Conservation (phyloP, 352 stramenopile genomes). For the Pythium sp. region DNA sequence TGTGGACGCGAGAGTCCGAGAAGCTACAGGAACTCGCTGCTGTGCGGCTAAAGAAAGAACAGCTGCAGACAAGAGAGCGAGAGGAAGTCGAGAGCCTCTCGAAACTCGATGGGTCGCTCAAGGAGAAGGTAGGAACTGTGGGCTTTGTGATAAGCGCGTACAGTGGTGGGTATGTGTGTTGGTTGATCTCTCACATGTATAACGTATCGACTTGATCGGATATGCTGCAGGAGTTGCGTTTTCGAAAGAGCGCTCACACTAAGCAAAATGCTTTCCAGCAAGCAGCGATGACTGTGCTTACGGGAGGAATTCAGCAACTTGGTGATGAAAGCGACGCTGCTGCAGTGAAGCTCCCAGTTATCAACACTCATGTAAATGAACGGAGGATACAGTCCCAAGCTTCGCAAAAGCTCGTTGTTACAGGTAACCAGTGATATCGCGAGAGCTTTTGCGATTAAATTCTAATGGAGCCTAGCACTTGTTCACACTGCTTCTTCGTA, state of each 20-base stretch:
- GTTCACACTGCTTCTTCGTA: not conserved
- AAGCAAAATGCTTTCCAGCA: conserved; percentile 29
- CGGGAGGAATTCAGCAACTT: not conserved
- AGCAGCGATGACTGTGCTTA: conserved; percentile 11
- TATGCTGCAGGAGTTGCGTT: conserved; percentile 28
- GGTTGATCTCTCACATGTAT: not conserved
- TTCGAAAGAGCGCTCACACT: conserved; percentile 18
- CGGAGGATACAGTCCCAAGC: not conserved
- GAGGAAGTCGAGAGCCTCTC: conserved; percentile 31
- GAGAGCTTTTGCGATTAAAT: not conserved
- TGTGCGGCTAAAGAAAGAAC: conserved; percentile 32
- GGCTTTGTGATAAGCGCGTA: not conserved
- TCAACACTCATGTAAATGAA: not conserved
- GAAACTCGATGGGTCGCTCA: conserved; percentile 31
- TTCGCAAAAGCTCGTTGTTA: not conserved
- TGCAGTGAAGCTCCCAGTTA: not conserved
- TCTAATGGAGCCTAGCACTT: not conserved
- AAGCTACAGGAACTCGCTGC: conserved; percentile 40
- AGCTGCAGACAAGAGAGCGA: conserved; percentile 29
- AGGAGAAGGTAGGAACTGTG: conserved; percentile 14
- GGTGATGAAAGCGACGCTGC: not conserved
- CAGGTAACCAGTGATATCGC: not conserved
- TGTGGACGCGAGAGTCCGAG: conserved; percentile 48
- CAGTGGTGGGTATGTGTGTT: conserved; percentile 2
- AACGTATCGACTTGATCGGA: not conserved